phyloP scores from a whole-genome alignment of 2,329 filamentous ascomycete species.

The Leptographium galeiforme region DNA sequence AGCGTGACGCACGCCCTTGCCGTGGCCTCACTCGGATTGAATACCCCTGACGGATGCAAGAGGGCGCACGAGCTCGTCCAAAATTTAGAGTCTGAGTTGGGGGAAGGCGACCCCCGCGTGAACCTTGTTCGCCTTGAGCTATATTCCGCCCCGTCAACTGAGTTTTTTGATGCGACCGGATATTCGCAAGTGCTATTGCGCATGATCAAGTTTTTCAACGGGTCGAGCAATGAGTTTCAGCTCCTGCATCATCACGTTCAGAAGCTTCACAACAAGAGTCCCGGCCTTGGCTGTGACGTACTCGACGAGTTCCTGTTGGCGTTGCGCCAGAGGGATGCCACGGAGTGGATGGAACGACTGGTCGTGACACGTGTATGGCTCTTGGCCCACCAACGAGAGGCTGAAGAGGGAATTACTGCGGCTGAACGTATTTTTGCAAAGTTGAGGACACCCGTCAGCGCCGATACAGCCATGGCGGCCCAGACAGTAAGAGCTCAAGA shows the following conservation, averaged over 20 bases:
- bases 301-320: conserved; percentile 51
- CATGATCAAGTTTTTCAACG: conserved; percentile 37
- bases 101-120: conserved; percentile 47
- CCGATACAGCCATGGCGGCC: conserved; percentile 50
- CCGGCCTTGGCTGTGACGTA: conserved; percentile 31
- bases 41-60: conserved; percentile 27
- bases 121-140: conserved; percentile 56
- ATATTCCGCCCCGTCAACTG: conserved; percentile 33
- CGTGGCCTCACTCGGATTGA: conserved; percentile 35
- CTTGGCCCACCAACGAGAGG: conserved; percentile 32
- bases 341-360: conserved; percentile 53
- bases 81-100: conserved; percentile 48
- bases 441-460: conserved; percentile 34
- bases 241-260: conserved; percentile 55
- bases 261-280: conserved; percentile 44
- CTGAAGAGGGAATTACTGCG: conserved; percentile 14
- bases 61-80: conserved; percentile 45
- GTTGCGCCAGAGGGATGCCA: conserved; percentile 27
- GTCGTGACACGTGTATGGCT: conserved; percentile 58
- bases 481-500: conserved; percentile 40
- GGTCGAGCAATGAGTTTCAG: conserved; percentile 51
- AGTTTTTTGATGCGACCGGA: conserved; percentile 31
- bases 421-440: conserved; percentile 26
- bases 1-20: conserved; percentile 53
- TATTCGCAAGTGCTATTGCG: conserved; percentile 42